Evolutionary conservation across 2,329 filamentous ascomycete species (phyloP).

Genomic region (Alternaria atra): DNA sequence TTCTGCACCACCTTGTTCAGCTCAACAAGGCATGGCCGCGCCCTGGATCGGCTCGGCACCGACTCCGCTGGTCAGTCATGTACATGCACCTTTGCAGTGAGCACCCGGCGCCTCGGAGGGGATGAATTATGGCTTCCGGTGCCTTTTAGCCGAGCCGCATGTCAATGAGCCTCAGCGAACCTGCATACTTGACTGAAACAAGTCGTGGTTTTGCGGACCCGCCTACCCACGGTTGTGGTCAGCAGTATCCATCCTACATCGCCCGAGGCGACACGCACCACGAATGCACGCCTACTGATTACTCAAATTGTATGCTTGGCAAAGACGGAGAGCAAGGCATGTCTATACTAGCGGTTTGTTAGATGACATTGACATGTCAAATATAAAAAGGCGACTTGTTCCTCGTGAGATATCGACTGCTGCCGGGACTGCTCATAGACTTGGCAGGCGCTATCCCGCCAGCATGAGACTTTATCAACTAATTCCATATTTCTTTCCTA

Average conservation of each 20-base stretch:
- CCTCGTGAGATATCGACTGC: not conserved
- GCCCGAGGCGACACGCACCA: constrained; percentile 9
- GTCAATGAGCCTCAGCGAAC: constrained; percentile 11
- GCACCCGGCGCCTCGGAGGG: constrained; percentile 10
- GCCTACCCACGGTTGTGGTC: not conserved
- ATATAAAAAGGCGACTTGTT: too few relatives aligned
- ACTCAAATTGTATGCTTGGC: not conserved
- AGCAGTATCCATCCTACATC: not conserved
- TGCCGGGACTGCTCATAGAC: not conserved
- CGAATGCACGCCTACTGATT: not conserved
- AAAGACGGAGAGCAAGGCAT: not conserved
- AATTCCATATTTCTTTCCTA: not conserved
- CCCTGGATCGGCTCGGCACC: constrained; percentile 13
- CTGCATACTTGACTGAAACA: constrained; percentile 11
- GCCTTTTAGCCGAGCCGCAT: constrained; percentile 20
- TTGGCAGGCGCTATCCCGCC: not conserved
- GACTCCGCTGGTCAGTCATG: constrained; percentile 10
- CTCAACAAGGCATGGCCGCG: constrained; percentile 1
- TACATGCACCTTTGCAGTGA: constrained; percentile 8
- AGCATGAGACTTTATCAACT: not conserved
- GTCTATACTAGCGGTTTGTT: not conserved
- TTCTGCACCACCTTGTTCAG: constrained; percentile 2
- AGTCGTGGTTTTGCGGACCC: constrained; percentile 1
- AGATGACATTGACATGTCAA: not conserved
- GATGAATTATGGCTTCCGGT: constrained; percentile 13